Evolutionary conservation across 805 yeast genomes (phyloP), one percentile per base, ranked within the genome.

Genomic region (Nakazawaea ambrosiae): DNA sequence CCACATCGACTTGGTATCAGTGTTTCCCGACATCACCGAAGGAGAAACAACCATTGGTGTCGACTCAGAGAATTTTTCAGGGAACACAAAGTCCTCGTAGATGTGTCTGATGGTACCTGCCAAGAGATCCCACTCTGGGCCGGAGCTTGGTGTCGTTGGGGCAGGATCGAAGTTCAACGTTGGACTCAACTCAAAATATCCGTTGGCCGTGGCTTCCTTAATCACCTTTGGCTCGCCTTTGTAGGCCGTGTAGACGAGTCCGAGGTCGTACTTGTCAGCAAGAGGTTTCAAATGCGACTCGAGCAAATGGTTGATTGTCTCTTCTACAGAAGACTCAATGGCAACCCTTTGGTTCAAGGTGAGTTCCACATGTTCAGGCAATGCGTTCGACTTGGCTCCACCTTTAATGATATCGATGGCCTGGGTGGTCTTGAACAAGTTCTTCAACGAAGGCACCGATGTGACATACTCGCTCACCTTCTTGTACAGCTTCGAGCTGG

Each of bases 371-470:
- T 61, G 55, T 51, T 81, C 88, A 2, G 88, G 87, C 31, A 80
- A 57, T 1, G 86, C 85, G 49, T 81, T 81, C 24, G 76, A 62
- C 55, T 81, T 81, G 38, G 73, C 66, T 22, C 88, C 88, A 20
- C 87, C 87, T 14, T 58, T 53, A 39, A 81, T 62, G 25, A 75
- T 63, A 48, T 77, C 82, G 31, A 68, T 63, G 0, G 84, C 77
- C 51, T 74, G 80, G 7, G 81, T 66, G 0, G 85, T 78, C 37
- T 66, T 61, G 20, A 78, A 54, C 34, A 70, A 51, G 44, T 65
- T 68, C 41, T 60, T 50, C 34, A 42, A 45, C 4, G 39, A 31
- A 3, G 38, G 36, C n/a, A 51, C 46, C 15, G 32, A 27, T 6
- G 29, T 17, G 33, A 33, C 53, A 34, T 26, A 57, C 28, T 53